phyloP scores from a whole-genome alignment of 345 rosid species.

The Capsella bursapastoris region DNA sequence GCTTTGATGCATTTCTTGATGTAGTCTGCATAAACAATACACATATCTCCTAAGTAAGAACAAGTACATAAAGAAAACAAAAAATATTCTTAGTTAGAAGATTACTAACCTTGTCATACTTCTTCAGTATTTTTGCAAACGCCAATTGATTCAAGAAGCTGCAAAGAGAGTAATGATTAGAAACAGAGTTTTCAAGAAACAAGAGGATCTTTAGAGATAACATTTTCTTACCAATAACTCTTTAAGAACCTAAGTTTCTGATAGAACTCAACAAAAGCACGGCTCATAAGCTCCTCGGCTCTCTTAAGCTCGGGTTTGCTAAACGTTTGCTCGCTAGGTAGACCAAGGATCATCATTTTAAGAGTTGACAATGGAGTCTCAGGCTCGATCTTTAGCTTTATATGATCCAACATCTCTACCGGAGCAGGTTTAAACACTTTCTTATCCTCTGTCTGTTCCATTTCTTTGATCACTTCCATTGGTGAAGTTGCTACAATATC shows the following conservation, averaged over 20 bases:
- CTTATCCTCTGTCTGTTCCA: conserved; percentile 21
- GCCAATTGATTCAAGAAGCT: conserved; percentile 75
- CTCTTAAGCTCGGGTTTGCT: conserved; percentile 54
- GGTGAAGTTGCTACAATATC: conserved; percentile 33
- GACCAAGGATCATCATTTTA: conserved; percentile 57
- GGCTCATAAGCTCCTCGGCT: conserved; percentile 60
- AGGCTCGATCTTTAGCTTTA: conserved; percentile 62
- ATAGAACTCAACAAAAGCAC: conserved; percentile 63
- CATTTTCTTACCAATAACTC: conserved; percentile 56
- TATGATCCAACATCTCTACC: conserved; percentile 57
- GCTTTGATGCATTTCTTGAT: conserved; percentile 59
- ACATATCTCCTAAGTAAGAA: not conserved
- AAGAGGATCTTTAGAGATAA: not conserved
- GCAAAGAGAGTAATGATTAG: conserved; percentile 33
- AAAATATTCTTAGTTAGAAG: not conserved
- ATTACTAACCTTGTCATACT: conserved; percentile 68
- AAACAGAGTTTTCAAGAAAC: conserved; percentile 12
- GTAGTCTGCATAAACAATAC: conserved; percentile 50
- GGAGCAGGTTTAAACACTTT: conserved; percentile 48
- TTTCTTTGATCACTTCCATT: conserved; percentile 37
- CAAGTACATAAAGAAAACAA: too few species aligned
- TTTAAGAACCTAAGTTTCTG: conserved; percentile 66
- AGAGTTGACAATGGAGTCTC: conserved; percentile 69
- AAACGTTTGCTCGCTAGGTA: conserved; percentile 57
- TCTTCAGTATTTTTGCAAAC: conserved; percentile 73